Percentiles rank a stretch among this genome's conserved stretches.
These are phyloP conservation scores for Teunomyces lycoperdinae DNA, from an alignment of 805 yeast species.

Conservation along the genomic window DNA sequence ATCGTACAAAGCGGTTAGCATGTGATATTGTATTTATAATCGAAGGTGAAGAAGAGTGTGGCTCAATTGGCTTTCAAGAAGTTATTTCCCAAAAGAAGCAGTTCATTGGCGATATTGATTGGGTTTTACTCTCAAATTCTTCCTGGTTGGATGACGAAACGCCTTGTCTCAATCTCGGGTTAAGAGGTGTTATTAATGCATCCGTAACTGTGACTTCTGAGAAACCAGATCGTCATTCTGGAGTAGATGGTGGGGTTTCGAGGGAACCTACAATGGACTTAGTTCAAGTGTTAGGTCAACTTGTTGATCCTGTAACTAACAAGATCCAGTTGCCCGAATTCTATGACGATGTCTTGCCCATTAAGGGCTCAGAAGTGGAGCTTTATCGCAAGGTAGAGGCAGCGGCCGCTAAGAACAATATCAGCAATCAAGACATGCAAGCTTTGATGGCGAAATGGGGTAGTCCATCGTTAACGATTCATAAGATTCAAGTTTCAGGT, in stretches of 20 bases:
- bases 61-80: constrained; percentile 79
- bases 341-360: constrained; percentile 60
- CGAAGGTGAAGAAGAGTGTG: constrained; percentile 96
- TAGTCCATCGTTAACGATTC: constrained; percentile 83
- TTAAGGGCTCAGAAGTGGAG: constrained; percentile 55
- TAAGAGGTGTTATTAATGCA: constrained; percentile 86
- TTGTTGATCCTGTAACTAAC: constrained; percentile 46
- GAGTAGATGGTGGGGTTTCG: constrained; percentile 91
- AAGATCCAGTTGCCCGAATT: constrained; percentile 65
- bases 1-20: constrained; percentile 47
- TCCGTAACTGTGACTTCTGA: constrained; percentile 69
- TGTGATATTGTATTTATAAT: constrained; percentile 79
- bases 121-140: constrained; percentile 86
- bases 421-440: constrained; percentile 35
- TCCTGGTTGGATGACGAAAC: constrained; percentile 88
- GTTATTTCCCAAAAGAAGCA: constrained; percentile 52
- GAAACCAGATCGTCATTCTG: constrained; percentile 89
- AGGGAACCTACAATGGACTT: constrained; percentile 89
- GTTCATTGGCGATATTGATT: constrained; percentile 72
- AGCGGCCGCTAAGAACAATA: constrained; percentile 24
- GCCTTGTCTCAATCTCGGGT: constrained; percentile 92
- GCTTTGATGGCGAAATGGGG: constrained; percentile 82
- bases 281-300: constrained; percentile 63
- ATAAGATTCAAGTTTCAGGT: constrained; percentile 81
- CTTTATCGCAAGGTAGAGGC: constrained; percentile 61